A percentile compares a stretch with the other conserved stretches of the same genome.
These are phyloP conservation scores for Nothopassalora personata DNA, from an alignment of 2,329 filamentous ascomycete species.

Conservation along the genomic window DNA sequence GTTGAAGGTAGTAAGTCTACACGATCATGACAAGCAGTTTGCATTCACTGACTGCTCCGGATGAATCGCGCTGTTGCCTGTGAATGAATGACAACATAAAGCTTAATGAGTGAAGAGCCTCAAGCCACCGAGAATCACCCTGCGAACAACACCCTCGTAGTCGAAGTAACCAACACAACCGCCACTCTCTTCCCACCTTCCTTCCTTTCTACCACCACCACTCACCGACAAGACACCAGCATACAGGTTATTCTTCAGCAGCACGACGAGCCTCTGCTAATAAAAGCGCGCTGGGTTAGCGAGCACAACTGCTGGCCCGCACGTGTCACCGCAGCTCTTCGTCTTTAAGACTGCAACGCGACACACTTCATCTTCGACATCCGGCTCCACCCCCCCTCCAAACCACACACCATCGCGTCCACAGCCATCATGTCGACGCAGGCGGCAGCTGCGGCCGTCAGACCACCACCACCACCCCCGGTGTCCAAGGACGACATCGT, in stretches of 20 bases:
- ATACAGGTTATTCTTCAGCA: not conserved
- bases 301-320: slow-evolving; percentile 3
- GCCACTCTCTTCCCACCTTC: not conserved
- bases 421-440: slow-evolving; percentile 25
- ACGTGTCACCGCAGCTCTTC: slow-evolving; percentile 2
- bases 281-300: not conserved
- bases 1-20: not conserved
- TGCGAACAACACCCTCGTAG: not conserved
- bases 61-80: not conserved
- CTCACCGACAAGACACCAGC: not conserved
- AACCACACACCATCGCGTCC: slow-evolving; percentile 1
- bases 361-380: slow-evolving; percentile 3
- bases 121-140: not conserved
- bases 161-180: not conserved
- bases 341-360: not conserved
- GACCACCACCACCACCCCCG: slow-evolving; percentile 29
- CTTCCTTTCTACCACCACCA: not conserved
- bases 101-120: not conserved
- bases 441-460: slow-evolving; percentile 12
- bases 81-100: not conserved
- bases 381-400: not conserved
- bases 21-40: not conserved
- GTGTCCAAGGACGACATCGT: slow-evolving; percentile 36
- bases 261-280: not conserved
- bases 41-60: not conserved